Base-by-base conservation (phyloP, 176 grass and related monocot genomes). In the Alloteropsis semialata region DNA sequence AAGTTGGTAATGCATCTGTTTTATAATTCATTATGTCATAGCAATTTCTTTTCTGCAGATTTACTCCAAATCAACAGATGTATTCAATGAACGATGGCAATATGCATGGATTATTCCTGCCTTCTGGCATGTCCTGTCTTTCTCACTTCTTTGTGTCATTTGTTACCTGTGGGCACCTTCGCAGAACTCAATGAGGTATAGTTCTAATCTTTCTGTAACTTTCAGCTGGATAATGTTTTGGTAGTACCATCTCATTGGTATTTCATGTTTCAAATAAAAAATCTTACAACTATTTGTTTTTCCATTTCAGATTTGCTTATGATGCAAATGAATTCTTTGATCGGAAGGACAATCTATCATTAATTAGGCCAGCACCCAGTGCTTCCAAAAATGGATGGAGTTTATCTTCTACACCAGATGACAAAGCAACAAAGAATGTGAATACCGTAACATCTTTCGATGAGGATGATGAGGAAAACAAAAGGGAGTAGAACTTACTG, bases 121-220 rank as follows among this genome's bases (percentile, higher is more conserved):
- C n/a, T 99, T 96, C 72, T 99, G 93, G 97, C 97, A 99, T 88
- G 83, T 89, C 61, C 84, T 99, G 63, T 94, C 93, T n/a, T 94
- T 99, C 76, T 92, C 91, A 67, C 91, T 99, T 86, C 97, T 99
- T 69, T 96, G 87, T 18, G 93, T 99, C 59, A 96, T 99, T 83
- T 92, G 89, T 29, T 89, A 90, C 65, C 81, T 99, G 66, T 99
- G 97, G 97, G 91, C 93, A 25, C 97, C 97, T 45, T 99, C 97
- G 28, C 85, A 99, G 65, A 99, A 93, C 77, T 92, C 97, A 84
- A 94, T 79, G 83, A 96, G 97, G 97, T 90, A 89, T 68, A 43
- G 22, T 68, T 63, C 69, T 76, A 39, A 64, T 69, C n/a, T 42
- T 58, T 65, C 51, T 12, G 19, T 78, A 53, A 56, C 39, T 60